Evolutionary conservation across 148 eudicot species (phyloP).

Genomic region (Vaccinium darrowii): DNA sequence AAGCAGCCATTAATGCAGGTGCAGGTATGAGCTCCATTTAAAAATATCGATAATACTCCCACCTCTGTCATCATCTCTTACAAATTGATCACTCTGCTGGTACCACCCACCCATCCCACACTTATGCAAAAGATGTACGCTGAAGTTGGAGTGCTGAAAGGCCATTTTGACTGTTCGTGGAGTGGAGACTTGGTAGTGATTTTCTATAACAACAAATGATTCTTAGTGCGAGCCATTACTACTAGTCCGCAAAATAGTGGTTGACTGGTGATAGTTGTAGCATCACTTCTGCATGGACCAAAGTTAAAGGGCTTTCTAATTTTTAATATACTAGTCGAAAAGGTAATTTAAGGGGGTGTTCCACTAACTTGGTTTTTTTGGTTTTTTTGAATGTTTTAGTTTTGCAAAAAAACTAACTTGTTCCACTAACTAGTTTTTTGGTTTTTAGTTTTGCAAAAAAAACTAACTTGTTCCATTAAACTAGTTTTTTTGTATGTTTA

Average conservation of each 20-base stretch:
- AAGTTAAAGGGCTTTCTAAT: background rate
- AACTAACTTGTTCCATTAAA: too few species aligned
- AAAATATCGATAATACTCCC: background rate
- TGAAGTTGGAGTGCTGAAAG: background rate
- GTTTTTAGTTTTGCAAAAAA: too few species aligned
- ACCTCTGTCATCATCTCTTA: slow-evolving; percentile 1
- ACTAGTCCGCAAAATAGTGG: background rate
- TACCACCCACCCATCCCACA: background rate
- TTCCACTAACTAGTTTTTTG: too few species aligned
- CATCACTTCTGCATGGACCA: background rate
- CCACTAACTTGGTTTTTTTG: too few species aligned
- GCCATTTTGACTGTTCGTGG: background rate
- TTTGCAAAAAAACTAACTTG: too few species aligned
- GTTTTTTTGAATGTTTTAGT: too few species aligned
- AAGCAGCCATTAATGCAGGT: slow-evolving; percentile 27
- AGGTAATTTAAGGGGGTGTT: background rate
- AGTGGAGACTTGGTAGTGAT: background rate
- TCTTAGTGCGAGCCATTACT: background rate
- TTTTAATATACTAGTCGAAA: background rate
- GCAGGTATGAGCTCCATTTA: slow-evolving; percentile 32
- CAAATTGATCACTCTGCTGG: background rate
- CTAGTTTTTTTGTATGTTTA: too few species aligned
- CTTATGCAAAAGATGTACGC: background rate
- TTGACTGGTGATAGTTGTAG: background rate
- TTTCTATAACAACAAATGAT: background rate